Percentiles rank a stretch among this genome's conserved stretches.
These are phyloP conservation scores for Nepenthes gracilis DNA, from an alignment of 148 eudicot genomes.

Conservation along the genomic window DNA sequence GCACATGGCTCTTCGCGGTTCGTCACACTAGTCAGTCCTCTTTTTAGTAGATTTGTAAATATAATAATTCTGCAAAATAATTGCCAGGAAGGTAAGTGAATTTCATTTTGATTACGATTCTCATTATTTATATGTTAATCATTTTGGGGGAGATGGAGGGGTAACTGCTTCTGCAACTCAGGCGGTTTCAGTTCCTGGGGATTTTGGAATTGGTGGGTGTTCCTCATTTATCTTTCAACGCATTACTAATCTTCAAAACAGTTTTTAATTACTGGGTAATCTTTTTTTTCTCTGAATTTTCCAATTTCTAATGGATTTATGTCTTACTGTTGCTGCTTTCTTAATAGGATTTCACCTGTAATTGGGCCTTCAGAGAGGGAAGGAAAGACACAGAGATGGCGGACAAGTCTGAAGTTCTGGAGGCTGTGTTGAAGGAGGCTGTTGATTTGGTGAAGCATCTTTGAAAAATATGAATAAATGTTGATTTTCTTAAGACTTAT, in stretches of 20 bases:
- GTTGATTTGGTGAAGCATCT: conserved; percentile 98
- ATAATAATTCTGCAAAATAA: too few relatives aligned
- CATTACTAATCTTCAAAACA: conserved; percentile 13
- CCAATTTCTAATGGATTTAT: not conserved
- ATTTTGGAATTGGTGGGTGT: conserved; percentile 35
- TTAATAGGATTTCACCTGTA: conserved; percentile 10
- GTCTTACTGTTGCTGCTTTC: not conserved
- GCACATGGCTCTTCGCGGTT: not conserved
- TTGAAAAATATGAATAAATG: not conserved
- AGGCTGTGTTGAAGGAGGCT: conserved; percentile 87
- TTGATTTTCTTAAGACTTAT: conserved; percentile 7
- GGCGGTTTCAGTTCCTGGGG: conserved; percentile 29
- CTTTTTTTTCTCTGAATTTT: not conserved
- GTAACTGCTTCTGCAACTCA: conserved; percentile 12
- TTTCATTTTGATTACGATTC: not conserved
- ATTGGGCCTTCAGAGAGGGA: conserved; percentile 5
- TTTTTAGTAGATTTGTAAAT: not conserved
- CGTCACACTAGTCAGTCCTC: not conserved
- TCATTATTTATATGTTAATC: not conserved
- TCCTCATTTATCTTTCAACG: conserved; percentile 9
- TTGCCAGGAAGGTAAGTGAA: not conserved
- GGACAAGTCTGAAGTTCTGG: conserved; percentile 76
- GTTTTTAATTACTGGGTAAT: conserved; percentile 2
- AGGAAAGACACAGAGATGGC: conserved; percentile 17
- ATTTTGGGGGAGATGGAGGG: not conserved